Conservation (phyloP, 139 green algal species). For the Picochlorum sp. region DNA sequence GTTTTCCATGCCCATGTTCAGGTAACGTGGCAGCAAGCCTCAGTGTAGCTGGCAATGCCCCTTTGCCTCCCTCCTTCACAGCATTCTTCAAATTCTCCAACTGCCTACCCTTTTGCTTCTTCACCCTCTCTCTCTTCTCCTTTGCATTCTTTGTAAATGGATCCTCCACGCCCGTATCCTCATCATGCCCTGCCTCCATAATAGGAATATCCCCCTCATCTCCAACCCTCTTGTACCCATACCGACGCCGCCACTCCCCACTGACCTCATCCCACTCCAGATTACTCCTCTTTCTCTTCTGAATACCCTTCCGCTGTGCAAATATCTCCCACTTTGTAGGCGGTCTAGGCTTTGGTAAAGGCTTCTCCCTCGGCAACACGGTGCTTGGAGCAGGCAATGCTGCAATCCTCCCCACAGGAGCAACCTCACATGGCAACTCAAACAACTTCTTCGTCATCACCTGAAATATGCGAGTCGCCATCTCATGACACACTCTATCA, state of each 20-base stretch:
- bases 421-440: slow-evolving; percentile 52
- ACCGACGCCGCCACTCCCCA: slow-evolving; percentile 64
- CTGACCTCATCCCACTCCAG: slow-evolving; percentile 75
- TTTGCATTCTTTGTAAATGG: slow-evolving; percentile 67
- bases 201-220: slow-evolving; percentile 77
- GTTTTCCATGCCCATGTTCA: slow-evolving; percentile 46
- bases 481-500: slow-evolving; percentile 34
- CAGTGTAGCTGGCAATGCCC: slow-evolving; percentile 60
- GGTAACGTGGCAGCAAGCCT: slow-evolving; percentile 60
- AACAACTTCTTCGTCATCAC: slow-evolving; percentile 63
- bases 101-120: slow-evolving; percentile 59
- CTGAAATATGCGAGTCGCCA: slow-evolving; percentile 62
- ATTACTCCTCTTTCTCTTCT: slow-evolving; percentile 81
- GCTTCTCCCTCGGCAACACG: slow-evolving; percentile 68
- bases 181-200: slow-evolving; percentile 69
- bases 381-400: slow-evolving; percentile 61
- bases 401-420: slow-evolving; percentile 55
- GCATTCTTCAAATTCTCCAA: slow-evolving; percentile 67
- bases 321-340: slow-evolving; percentile 93
- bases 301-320: slow-evolving; percentile 88
- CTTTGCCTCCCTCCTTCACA: slow-evolving; percentile 34
- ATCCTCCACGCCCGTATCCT: slow-evolving; percentile 67
- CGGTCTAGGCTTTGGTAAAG: slow-evolving; percentile 67
- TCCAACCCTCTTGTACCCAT: slow-evolving; percentile 82
- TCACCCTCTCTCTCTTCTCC: slow-evolving; percentile 71